Evolutionary conservation across 1,284 basidiomycete species (phyloP).

Genomic region (Cystobasidiaceae sp.): DNA sequence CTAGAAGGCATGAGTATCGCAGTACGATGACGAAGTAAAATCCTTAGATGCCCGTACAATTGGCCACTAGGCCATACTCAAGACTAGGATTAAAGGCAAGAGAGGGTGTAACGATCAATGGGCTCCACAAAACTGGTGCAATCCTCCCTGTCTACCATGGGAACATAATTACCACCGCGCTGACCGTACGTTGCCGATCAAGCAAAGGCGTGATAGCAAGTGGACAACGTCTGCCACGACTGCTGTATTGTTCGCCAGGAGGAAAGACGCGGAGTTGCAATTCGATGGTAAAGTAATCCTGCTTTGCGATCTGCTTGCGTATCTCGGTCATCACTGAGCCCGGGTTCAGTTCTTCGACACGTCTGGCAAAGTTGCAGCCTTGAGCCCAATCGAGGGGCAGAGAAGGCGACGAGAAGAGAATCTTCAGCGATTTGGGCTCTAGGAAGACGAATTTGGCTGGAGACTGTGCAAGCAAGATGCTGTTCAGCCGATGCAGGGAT

Average conservation of each 20-base stretch:
- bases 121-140: background rate
- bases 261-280: background rate
- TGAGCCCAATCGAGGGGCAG: constrained; percentile 9
- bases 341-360: background rate
- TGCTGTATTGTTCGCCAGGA: background rate
- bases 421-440: background rate
- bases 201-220: constrained; percentile 2
- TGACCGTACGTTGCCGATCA: background rate
- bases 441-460: background rate
- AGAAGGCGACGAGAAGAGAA: constrained; percentile 5
- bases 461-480: background rate
- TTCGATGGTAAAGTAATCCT: background rate
- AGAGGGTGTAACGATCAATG: background rate
- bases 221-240: background rate
- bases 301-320: background rate
- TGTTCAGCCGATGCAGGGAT: background rate
- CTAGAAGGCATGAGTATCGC: too few relatives aligned
- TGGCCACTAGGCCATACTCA: too few relatives aligned
- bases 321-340: background rate
- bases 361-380: background rate
- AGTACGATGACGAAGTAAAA: too few relatives aligned
- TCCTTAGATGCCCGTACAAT: too few relatives aligned
- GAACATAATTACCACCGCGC: constrained; percentile 12
- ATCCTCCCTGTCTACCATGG: background rate
- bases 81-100: too few relatives aligned